Conservation (phyloP, 306 rosid species). For the Amphicarpaea edgeworthii region DNA sequence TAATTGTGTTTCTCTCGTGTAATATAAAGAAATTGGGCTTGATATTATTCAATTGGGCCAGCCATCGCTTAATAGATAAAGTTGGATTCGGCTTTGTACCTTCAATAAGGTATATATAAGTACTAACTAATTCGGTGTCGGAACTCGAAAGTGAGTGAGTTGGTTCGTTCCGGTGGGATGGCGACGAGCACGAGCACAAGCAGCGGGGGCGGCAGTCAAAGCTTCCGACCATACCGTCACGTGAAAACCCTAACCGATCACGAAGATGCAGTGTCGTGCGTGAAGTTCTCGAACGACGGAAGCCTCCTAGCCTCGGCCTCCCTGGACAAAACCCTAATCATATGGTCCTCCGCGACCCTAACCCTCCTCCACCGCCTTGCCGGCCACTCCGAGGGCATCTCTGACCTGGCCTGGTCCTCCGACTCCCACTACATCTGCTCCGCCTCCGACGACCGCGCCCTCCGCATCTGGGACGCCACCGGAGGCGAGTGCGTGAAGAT, state of each 20-base stretch:
- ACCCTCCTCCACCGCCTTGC: constrained; percentile 73
- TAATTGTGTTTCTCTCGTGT: too few relatives aligned
- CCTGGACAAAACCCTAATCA: constrained; percentile 79
- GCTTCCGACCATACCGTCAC: constrained; percentile 79
- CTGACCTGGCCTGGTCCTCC: constrained; percentile 91
- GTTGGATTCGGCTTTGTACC: too few relatives aligned
- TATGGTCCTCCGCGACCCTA: constrained; percentile 71
- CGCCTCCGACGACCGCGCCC: constrained; percentile 89
- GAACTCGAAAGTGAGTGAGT: background rate
- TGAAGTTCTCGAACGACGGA: constrained; percentile 87
- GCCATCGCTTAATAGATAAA: too few relatives aligned
- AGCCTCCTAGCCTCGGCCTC: constrained; percentile 81
- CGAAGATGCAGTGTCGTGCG: constrained; percentile 75
- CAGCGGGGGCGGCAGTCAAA: constrained; percentile 52
- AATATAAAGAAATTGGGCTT: too few relatives aligned
- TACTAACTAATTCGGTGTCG: too few relatives aligned
- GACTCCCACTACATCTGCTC: constrained; percentile 97
- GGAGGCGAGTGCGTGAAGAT: constrained; percentile 80
- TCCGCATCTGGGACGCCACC: constrained; percentile 91
- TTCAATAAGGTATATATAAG: too few relatives aligned
- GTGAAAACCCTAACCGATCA: constrained; percentile 74
- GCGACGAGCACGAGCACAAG: constrained; percentile 52
- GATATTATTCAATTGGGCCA: too few relatives aligned
- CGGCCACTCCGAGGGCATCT: constrained; percentile 84
- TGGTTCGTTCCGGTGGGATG: constrained; percentile 31